Base-by-base conservation (phyloP, 345 rosid species). In the Psidium friedrichsthalianum region DNA sequence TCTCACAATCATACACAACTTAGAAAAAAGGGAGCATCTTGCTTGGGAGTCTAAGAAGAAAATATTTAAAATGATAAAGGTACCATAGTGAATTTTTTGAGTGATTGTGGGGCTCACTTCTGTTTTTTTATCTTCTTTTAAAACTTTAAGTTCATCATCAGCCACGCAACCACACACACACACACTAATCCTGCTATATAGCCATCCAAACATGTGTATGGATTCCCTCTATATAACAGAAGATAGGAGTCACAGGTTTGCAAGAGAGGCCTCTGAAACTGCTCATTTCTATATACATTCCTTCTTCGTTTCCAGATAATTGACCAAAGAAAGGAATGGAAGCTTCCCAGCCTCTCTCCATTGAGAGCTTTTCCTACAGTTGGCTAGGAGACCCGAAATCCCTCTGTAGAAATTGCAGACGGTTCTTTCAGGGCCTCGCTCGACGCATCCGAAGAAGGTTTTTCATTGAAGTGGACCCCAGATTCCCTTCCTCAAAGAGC, bases 391-490 rank as follows among this genome's bases (percentile, higher is more conserved):
- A 96, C 94, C 91, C 90, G 92, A 56, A 93, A 92, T 85, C 94
- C 98, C 76, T 91, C 98, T 69, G 80, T 90, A 69, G 95, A 95
- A 81, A 82, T 90, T 89, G 85, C 90, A 5, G 94, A 91, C 69
- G 85, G 83, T 86, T 90, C 94, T 52, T 42, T 89, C 40, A 80
- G 95, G 86, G 88, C 92, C 84, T 90, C 94, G 7, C 85, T 92
- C 82, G 96, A 96, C 87, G 92, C 89, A 82, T 90, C 89, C 25
- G 98, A 93, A 88, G 98, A 94, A 83, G 91, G 95, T 85, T 94
- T 51, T 96, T 94, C 95, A 96, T 96, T 49, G 98, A 96, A 88
- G 94, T 96, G 99, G 99, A 96, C 92, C 98, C 99, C 25, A 94
- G 93, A 87, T 88, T 95, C 90, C 94, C 98, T 82, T 96, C 98